Conservation (phyloP, 805 yeast species). For the Sugiyamaella floridensis region DNA sequence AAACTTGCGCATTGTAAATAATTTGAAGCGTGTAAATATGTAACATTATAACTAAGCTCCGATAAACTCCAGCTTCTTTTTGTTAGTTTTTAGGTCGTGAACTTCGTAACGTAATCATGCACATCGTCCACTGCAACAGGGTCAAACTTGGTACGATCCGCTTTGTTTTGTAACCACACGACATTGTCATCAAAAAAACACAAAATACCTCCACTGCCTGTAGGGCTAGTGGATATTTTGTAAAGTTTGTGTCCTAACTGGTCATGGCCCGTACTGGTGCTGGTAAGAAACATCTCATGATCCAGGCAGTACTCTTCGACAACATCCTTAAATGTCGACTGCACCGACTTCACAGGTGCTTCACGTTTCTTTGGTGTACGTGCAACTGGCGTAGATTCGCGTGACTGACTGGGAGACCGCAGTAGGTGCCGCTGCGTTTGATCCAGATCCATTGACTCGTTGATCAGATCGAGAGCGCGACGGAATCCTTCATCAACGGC, state of each 20-base stretch:
- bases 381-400: neutral
- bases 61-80: neutral
- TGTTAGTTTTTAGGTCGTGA: neutral
- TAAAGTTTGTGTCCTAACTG: slow-evolving; percentile 41
- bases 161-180: slow-evolving; percentile 39
- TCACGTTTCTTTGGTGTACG: neutral
- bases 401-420: neutral
- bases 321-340: slow-evolving; percentile 52
- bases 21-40: neutral
- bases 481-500: slow-evolving; percentile 15
- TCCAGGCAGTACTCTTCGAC: slow-evolving; percentile 53
- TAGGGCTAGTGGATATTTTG: slow-evolving; percentile 32
- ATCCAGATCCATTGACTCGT: slow-evolving; percentile 25
- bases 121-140: slow-evolving; percentile 20
- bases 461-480: slow-evolving; percentile 30
- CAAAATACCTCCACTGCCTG: slow-evolving; percentile 31
- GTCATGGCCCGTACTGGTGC: slow-evolving; percentile 31
- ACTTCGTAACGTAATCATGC: neutral
- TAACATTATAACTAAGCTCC: neutral
- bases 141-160: slow-evolving; percentile 4
- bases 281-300: slow-evolving; percentile 40
- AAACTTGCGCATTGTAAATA: neutral
- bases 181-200: slow-evolving; percentile 61
- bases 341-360: neutral
- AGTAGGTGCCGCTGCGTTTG: slow-evolving; percentile 3